phyloP scores from a whole-genome alignment of 2,329 filamentous ascomycete genomes.

The Coniochaeta ligniaria region DNA sequence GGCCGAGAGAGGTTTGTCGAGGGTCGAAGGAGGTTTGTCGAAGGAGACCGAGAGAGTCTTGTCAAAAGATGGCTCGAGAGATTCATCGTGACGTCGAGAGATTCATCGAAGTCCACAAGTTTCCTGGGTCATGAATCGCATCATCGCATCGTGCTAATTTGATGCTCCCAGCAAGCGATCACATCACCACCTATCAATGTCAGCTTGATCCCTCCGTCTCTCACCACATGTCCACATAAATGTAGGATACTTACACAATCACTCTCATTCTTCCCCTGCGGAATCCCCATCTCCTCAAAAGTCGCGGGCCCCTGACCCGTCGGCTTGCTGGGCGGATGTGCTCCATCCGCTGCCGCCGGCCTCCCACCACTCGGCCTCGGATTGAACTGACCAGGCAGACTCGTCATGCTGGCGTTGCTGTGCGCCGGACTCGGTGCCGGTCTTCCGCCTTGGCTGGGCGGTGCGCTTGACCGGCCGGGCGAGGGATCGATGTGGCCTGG shows the following conservation, averaged over 20 bases:
- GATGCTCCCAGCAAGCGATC: not conserved
- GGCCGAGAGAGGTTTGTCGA: too few relatives aligned
- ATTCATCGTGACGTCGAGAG: too few relatives aligned
- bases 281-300: conserved; percentile 98
- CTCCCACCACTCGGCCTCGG: not conserved
- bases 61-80: too few relatives aligned
- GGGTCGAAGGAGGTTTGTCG: too few relatives aligned
- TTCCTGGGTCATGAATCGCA: too few relatives aligned
- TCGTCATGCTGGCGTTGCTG: conserved; percentile 6
- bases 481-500: conserved; percentile 14
- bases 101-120: too few relatives aligned
- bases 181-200: conserved; percentile 1
- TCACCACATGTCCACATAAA: too few relatives aligned
- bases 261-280: conserved; percentile 70
- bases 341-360: not conserved
- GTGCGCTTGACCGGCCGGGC: conserved; percentile 24
- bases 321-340: conserved; percentile 23
- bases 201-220: not conserved
- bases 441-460: conserved; percentile 17
- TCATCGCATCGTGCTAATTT: too few relatives aligned
- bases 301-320: conserved; percentile 79
- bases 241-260: conserved; percentile 67
- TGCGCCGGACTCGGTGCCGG: conserved; percentile 2
- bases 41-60: too few relatives aligned
- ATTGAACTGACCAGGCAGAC: conserved; percentile 2